Percentiles rank a stretch among this genome's conserved stretches.
These are phyloP conservation scores for Pleurotus platypus DNA, from an alignment of 768 basidiomycete genomes.

Conservation along the genomic window DNA sequence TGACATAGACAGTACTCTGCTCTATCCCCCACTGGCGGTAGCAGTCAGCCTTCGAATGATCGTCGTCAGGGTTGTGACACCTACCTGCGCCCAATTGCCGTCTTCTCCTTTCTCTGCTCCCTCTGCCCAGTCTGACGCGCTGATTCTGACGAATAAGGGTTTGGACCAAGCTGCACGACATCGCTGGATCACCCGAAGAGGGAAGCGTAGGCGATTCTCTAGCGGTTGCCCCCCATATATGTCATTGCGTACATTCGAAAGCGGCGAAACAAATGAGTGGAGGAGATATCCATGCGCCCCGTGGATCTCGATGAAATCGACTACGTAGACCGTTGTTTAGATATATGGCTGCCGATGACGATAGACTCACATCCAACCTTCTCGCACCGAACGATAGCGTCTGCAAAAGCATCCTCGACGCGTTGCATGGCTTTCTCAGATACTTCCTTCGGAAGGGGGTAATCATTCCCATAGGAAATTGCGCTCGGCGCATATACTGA, in stretches of 20 bases:
- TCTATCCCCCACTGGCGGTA: conserved; percentile 63
- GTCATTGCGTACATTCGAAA: conserved; percentile 72
- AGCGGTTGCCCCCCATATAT: conserved; percentile 65
- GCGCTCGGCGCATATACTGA: conserved; percentile 62
- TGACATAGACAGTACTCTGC: conserved; percentile 60
- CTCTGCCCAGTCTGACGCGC: conserved; percentile 65
- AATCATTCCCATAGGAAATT: conserved; percentile 49
- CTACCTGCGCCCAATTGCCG: conserved; percentile 49
- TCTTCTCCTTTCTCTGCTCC: conserved; percentile 51
- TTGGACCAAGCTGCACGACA: conserved; percentile 60
- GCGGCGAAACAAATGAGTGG: conserved; percentile 66
- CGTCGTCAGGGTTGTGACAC: neutral
- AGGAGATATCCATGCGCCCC: conserved; percentile 70
- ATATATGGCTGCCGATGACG: neutral
- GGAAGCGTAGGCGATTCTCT: conserved; percentile 69
- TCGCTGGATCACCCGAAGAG: conserved; percentile 51
- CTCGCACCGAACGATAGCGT: conserved; percentile 51
- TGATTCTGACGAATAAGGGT: conserved; percentile 71
- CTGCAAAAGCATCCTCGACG: conserved; percentile 59
- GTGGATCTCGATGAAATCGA: conserved; percentile 73
- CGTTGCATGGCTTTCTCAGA: conserved; percentile 48
- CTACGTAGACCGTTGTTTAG: conserved; percentile 23
- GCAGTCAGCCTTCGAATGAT: too few species aligned
- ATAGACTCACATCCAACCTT: conserved; percentile 53
- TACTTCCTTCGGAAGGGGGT: conserved; percentile 58